Evolutionary conservation across 1,284 basidiomycete genomes (phyloP).

Genomic region (Tylopilus sp.): DNA sequence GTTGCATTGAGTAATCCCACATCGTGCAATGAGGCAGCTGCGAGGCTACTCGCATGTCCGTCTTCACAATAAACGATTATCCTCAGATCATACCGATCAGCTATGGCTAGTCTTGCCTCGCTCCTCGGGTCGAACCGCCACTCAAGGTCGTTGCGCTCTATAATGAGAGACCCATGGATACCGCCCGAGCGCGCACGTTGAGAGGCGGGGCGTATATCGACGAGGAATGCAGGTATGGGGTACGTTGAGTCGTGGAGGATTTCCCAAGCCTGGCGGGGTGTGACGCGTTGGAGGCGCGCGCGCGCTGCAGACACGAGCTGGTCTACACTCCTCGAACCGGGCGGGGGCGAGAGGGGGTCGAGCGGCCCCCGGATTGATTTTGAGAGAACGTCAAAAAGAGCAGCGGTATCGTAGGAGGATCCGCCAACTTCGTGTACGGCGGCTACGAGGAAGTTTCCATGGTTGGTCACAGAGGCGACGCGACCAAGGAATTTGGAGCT

Average conservation of each 20-base stretch:
- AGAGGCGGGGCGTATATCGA: constrained; percentile 76
- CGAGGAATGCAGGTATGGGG: constrained; percentile 71
- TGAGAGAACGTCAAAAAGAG: constrained; percentile 72
- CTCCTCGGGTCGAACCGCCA: constrained; percentile 79
- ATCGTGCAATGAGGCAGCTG: constrained; percentile 72
- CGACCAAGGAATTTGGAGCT: constrained; percentile 73
- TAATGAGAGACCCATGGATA: constrained; percentile 70
- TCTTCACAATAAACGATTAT: constrained; percentile 80
- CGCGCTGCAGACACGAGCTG: constrained; percentile 67
- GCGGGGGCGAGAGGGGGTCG: constrained; percentile 69
- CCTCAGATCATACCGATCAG: constrained; percentile 75
- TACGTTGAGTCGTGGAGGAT: constrained; percentile 65
- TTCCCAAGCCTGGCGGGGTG: constrained; percentile 67
- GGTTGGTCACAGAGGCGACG: constrained; percentile 51
- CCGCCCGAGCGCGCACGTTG: constrained; percentile 66
- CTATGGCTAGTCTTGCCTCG: constrained; percentile 66
- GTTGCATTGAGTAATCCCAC: constrained; percentile 78
- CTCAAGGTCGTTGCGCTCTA: constrained; percentile 80
- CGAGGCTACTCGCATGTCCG: constrained; percentile 75
- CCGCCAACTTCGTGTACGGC: constrained; percentile 62
- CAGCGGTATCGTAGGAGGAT: constrained; percentile 66
- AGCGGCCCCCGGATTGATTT: constrained; percentile 69
- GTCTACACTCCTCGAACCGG: constrained; percentile 67
- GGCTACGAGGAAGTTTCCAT: constrained; percentile 56
- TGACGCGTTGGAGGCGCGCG: constrained; percentile 70